phyloP scores from a whole-genome alignment of 1,139 yeast genomes.

The Taiozyma sp. region DNA sequence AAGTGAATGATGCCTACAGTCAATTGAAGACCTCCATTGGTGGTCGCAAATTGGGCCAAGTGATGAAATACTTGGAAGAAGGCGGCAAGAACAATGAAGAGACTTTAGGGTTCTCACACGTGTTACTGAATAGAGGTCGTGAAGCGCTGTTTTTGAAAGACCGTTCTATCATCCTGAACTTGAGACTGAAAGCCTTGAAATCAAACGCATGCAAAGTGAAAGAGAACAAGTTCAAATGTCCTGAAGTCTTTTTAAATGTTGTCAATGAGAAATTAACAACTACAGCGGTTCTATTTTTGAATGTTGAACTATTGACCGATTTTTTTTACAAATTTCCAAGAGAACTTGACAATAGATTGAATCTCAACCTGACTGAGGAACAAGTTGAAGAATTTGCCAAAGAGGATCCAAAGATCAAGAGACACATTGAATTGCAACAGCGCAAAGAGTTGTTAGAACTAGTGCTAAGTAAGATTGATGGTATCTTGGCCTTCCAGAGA shows the following conservation, averaged over 20 bases:
- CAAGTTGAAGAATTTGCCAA: constrained; percentile 88
- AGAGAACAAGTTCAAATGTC: constrained; percentile 86
- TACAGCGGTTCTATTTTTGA: constrained; percentile 88
- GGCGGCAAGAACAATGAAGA: constrained; percentile 38
- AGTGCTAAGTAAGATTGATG: constrained; percentile 83
- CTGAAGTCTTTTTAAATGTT: constrained; percentile 89
- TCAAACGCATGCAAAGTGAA: constrained; percentile 72
- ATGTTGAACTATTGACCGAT: constrained; percentile 90
- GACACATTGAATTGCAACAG: constrained; percentile 90
- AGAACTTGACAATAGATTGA: constrained; percentile 73
- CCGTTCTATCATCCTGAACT: constrained; percentile 63
- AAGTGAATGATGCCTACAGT: constrained; percentile 66
- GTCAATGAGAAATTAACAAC: constrained; percentile 89
- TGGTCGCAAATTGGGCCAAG: constrained; percentile 76
- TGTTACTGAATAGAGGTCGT: constrained; percentile 69
- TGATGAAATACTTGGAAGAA: constrained; percentile 62
- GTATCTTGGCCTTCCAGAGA: constrained; percentile 74
- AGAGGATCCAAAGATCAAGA: constrained; percentile 87
- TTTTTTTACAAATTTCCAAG: constrained; percentile 96
- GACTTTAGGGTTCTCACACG: constrained; percentile 71
- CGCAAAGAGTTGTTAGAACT: constrained; percentile 83
- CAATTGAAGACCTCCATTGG: constrained; percentile 73
- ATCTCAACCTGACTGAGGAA: constrained; percentile 58
- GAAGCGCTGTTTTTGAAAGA: constrained; percentile 82
- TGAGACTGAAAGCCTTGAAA: constrained; percentile 75